These are phyloP conservation scores for Diaporthe nobilis DNA, from an alignment of 2,329 filamentous ascomycete genomes.

Conservation along the genomic window DNA sequence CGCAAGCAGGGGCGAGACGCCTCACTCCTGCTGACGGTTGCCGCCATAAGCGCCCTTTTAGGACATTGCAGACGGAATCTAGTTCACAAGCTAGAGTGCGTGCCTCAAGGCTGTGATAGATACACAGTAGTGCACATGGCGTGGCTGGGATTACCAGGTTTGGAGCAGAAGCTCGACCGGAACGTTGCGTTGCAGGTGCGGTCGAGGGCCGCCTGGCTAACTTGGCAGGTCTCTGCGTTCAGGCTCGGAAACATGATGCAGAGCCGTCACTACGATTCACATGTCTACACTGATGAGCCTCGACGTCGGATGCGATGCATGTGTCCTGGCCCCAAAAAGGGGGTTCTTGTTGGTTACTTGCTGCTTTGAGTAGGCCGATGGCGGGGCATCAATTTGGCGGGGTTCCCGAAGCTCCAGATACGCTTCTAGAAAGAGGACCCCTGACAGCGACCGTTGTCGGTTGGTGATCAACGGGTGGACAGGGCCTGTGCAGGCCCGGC, in stretches of 20 bases:
- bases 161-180: neutral
- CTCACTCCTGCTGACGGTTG: conserved; percentile 8
- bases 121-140: neutral
- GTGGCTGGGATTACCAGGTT: conserved; percentile 19
- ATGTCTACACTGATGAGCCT: conserved; percentile 3
- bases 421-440: conserved; percentile 37
- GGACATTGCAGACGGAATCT: neutral
- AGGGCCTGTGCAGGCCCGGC: conserved; percentile 22
- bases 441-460: neutral
- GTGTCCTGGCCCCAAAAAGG: conserved; percentile 23
- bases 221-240: neutral
- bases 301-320: neutral
- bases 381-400: conserved; percentile 39
- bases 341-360: conserved; percentile 25
- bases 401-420: conserved; percentile 39
- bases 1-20: conserved; percentile 41
- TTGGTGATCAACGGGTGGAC: conserved; percentile 14
- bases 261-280: neutral
- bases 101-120: conserved; percentile 3
- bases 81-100: neutral
- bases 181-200: neutral
- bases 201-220: neutral
- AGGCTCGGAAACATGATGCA: neutral
- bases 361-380: conserved; percentile 30
- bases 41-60: conserved; percentile 6